These are phyloP conservation scores for Wickerhamiella azyma DNA, from an alignment of 805 yeast species.

Conservation along the genomic window DNA sequence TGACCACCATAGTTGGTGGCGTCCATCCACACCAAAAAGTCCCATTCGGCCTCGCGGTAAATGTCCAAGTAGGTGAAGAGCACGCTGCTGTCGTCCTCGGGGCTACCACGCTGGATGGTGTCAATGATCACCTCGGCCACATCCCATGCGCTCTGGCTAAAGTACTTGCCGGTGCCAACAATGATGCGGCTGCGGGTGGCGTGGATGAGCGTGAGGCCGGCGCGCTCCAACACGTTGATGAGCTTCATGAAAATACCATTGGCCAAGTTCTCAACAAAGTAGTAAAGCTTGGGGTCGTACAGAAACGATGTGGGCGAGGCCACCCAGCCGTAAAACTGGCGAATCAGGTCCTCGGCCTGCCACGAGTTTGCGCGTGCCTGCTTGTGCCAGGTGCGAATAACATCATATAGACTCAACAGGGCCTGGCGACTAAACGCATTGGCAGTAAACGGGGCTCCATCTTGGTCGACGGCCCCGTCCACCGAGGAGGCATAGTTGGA, in stretches of 20 bases:
- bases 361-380: slow-evolving; percentile 52
- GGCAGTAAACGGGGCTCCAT: slow-evolving; percentile 40
- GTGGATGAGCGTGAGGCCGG: slow-evolving; percentile 75
- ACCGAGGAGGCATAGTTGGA: slow-evolving; percentile 30
- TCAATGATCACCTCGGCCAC: slow-evolving; percentile 7
- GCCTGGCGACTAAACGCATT: slow-evolving; percentile 75
- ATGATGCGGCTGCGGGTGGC: slow-evolving; percentile 37
- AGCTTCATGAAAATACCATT: slow-evolving; percentile 69
- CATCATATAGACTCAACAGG: slow-evolving; percentile 47
- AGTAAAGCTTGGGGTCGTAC: slow-evolving; percentile 66
- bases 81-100: slow-evolving; percentile 39
- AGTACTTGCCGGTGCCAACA: slow-evolving; percentile 65
- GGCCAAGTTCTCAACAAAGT: slow-evolving; percentile 77
- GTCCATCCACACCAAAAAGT: slow-evolving; percentile 90
- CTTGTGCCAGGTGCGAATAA: slow-evolving; percentile 91
- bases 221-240: slow-evolving; percentile 31
- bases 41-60: slow-evolving; percentile 72
- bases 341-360: slow-evolving; percentile 67
- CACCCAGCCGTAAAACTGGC: slow-evolving; percentile 74
- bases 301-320: slow-evolving; percentile 58
- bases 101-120: slow-evolving; percentile 38
- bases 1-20: slow-evolving; percentile 74
- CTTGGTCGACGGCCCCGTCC: slow-evolving; percentile 22
- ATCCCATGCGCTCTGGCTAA: slow-evolving; percentile 51
- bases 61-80: slow-evolving; percentile 73